Conservation (phyloP, 192 early-diverging fungal species). For the Physocladia obscura region DNA sequence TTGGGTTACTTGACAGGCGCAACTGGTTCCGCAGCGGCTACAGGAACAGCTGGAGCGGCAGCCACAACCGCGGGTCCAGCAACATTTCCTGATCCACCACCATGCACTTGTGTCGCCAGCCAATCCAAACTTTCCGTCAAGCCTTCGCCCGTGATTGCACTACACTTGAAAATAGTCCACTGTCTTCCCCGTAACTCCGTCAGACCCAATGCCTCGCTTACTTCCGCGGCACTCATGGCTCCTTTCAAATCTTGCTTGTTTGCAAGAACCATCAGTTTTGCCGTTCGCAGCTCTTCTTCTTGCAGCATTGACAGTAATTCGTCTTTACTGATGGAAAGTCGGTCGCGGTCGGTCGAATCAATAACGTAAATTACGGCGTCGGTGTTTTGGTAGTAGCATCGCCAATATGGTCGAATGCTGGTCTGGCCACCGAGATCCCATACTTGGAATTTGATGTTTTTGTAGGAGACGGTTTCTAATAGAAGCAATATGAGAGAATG, state of each 20-base stretch:
- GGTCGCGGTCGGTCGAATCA: slow-evolving; percentile 87
- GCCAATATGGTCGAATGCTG: slow-evolving; percentile 92
- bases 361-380: slow-evolving; percentile 98
- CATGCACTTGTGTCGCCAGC: slow-evolving; percentile 58
- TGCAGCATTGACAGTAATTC: slow-evolving; percentile 92
- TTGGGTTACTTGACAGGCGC: no score
- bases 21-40: neutral
- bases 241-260: slow-evolving; percentile 98
- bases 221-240: slow-evolving; percentile 86
- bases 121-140: slow-evolving; percentile 91
- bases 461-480: slow-evolving; percentile 85
- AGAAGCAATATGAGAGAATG: neutral
- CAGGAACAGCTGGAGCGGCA: neutral
- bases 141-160: slow-evolving; percentile 92
- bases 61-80: neutral
- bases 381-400: slow-evolving; percentile 99
- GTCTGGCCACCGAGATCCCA: slow-evolving; percentile 96
- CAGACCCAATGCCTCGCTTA: slow-evolving; percentile 82
- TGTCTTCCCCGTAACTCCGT: slow-evolving; percentile 81
- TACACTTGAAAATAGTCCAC: slow-evolving; percentile 93
- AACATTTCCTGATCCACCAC: slow-evolving; percentile 6
- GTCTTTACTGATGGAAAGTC: slow-evolving; percentile 82
- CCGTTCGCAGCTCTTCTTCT: slow-evolving; percentile 89
- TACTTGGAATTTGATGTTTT: slow-evolving; percentile 98
- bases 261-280: slow-evolving; percentile 89